phyloP scores from a whole-genome alignment of 2,329 filamentous ascomycete species.

The Fusarium nelsonii region DNA sequence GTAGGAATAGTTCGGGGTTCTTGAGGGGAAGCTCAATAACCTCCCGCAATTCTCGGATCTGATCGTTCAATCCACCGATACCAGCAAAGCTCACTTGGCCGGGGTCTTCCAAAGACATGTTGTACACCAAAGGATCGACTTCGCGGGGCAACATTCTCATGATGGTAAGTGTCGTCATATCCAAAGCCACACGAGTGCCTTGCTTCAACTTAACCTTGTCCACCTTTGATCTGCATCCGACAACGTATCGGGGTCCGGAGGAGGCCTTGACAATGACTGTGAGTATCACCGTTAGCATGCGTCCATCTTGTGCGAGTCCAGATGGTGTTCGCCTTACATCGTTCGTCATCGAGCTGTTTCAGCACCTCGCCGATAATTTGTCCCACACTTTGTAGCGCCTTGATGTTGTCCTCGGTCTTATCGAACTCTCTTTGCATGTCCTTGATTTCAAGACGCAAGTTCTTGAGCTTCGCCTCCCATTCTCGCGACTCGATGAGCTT shows the following conservation, averaged over 20 bases:
- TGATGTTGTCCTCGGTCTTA: conserved; percentile 98
- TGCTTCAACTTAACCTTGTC: conserved; percentile 98
- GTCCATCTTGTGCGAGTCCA: conserved; percentile 15
- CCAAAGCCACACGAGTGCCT: conserved; percentile 94
- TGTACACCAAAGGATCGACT: conserved; percentile 98
- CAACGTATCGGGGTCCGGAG: conserved; percentile 95
- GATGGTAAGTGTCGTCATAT: conserved; percentile 99
- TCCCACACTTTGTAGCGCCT: conserved; percentile 97
- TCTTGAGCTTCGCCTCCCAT: conserved; percentile 98
- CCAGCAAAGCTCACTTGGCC: conserved; percentile 98
- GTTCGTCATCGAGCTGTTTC: conserved; percentile 98
- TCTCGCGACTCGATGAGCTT: conserved; percentile 95
- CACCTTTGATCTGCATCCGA: conserved; percentile 97
- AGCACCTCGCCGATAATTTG: conserved; percentile 99
- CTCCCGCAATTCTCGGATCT: conserved; percentile 96
- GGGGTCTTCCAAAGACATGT: conserved; percentile 99
- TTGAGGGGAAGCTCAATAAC: conserved; percentile 98
- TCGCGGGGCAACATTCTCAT: conserved; percentile 99
- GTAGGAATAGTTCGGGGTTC: conserved; percentile 96
- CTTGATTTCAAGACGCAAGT: conserved; percentile 94
- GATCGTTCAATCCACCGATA: conserved; percentile 97
- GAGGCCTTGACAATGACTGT: conserved; percentile 98
- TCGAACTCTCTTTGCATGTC: conserved; percentile 94
- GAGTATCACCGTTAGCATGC: conserved; percentile 37
- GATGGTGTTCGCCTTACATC: conserved; percentile 74